Percentiles rank a stretch among this genome's conserved stretches.
Conservation (phyloP, 805 yeast genomes). For the Candida takata region DNA sequence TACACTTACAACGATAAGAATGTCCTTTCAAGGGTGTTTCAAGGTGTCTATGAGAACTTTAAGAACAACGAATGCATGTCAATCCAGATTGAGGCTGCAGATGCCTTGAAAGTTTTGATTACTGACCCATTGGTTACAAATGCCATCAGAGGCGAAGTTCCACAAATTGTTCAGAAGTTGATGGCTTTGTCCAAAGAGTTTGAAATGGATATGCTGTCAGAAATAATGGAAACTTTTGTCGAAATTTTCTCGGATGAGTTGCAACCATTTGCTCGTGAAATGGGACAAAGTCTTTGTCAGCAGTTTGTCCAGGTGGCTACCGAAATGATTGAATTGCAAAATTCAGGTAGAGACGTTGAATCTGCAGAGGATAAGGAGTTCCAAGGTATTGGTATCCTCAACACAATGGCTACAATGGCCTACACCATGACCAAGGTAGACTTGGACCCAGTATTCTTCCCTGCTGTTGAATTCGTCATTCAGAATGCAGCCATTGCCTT, state of each 20-base stretch:
- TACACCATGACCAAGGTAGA: conserved; percentile 55
- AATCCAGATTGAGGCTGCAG: conserved; percentile 78
- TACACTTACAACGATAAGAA: conserved; percentile 29
- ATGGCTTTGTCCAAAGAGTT: conserved; percentile 69
- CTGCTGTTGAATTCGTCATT: conserved; percentile 53
- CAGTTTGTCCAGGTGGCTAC: conserved; percentile 54
- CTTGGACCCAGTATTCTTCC: conserved; percentile 47
- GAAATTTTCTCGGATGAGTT: conserved; percentile 80
- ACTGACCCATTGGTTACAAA: conserved; percentile 62
- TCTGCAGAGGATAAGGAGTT: conserved; percentile 52
- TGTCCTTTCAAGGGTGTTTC: conserved; percentile 33
- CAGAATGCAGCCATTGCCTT: conserved; percentile 53
- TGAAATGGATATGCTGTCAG: conserved; percentile 79
- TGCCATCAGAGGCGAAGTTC: conserved; percentile 64
- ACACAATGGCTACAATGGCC: conserved; percentile 68
- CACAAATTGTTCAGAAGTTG: conserved; percentile 75
- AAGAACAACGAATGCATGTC: conserved; percentile 48
- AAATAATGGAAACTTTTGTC: conserved; percentile 94
- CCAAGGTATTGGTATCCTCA: conserved; percentile 61
- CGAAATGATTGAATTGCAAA: conserved; percentile 42
- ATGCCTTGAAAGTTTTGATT: conserved; percentile 77
- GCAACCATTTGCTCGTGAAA: conserved; percentile 76
- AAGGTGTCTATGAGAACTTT: conserved; percentile 34
- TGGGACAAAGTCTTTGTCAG: conserved; percentile 51
- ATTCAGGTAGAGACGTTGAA: conserved; percentile 15